These are phyloP conservation scores for Plantago coronopus DNA, from an alignment of 305 asterid species.

Conservation along the genomic window DNA sequence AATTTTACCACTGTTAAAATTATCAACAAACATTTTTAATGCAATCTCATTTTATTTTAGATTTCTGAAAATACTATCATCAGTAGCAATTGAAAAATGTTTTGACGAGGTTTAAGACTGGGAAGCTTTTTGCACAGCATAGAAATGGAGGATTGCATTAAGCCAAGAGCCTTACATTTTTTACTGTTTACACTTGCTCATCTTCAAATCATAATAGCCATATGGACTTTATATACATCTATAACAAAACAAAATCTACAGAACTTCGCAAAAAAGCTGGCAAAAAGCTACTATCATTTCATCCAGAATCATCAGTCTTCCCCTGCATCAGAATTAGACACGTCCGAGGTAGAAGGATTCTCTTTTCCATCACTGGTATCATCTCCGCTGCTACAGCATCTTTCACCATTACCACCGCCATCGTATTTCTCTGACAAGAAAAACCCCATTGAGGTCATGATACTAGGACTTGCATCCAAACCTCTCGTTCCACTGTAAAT, in stretches of 20 bases:
- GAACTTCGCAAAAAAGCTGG: not conserved
- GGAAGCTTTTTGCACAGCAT: not conserved
- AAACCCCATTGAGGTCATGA: slow-evolving; percentile 42
- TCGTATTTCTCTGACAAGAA: slow-evolving; percentile 38
- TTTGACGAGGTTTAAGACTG: no score
- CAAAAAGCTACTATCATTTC: slow-evolving; percentile 3
- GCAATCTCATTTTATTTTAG: no score
- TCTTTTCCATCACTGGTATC: slow-evolving; percentile 35
- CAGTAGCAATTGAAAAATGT: no score
- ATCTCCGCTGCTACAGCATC: slow-evolving; percentile 20
- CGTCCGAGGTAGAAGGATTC: slow-evolving; percentile 40
- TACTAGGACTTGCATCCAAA: slow-evolving; percentile 35
- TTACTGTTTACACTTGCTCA: slow-evolving; percentile 15
- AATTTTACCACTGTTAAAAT: no score
- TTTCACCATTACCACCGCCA: slow-evolving; percentile 9
- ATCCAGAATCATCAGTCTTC: slow-evolving; percentile 24
- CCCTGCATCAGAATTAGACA: slow-evolving; percentile 29
- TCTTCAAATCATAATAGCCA: slow-evolving; percentile 16
- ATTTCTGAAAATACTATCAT: no score
- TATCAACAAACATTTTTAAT: no score
- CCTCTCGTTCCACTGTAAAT: slow-evolving; percentile 51
- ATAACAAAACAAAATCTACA: slow-evolving; percentile 28
- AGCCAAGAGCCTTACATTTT: slow-evolving; percentile 25
- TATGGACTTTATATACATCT: slow-evolving; percentile 36
- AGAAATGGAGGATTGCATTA: slow-evolving; percentile 24